A percentile compares a stretch with the other conserved stretches of the same genome.
Conservation (phyloP, 768 basidiomycete species). For the Agaricus subrufescens region DNA sequence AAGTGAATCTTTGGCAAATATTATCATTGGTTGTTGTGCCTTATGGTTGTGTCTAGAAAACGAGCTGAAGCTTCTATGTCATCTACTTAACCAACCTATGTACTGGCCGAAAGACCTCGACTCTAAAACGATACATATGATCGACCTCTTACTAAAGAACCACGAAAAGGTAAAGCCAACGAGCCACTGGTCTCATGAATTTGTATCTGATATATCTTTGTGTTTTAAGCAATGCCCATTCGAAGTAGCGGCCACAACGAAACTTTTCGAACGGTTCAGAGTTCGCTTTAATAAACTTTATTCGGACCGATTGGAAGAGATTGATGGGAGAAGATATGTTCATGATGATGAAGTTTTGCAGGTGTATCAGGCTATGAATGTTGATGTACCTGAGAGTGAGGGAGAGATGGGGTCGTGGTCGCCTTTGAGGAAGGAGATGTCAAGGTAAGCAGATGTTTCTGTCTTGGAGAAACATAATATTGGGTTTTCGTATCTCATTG, state of each 20-base stretch:
- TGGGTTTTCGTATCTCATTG: background rate
- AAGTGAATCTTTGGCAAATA: conserved; percentile 1
- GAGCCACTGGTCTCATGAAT: background rate
- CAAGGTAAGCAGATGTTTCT: background rate
- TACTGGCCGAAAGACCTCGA: conserved; percentile 39
- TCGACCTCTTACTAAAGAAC: conserved; percentile 45
- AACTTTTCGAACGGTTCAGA: conserved; percentile 53
- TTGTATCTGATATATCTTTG: background rate
- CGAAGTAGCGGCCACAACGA: conserved; percentile 46
- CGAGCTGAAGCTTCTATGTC: conserved; percentile 58
- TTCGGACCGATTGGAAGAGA: conserved; percentile 32
- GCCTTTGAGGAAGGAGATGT: background rate
- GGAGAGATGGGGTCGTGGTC: conserved; percentile 9
- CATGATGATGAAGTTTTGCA: conserved; percentile 29
- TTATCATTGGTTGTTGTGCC: background rate
- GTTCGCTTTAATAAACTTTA: conserved; percentile 39
- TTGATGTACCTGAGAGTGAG: conserved; percentile 11
- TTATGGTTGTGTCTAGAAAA: conserved; percentile 34
- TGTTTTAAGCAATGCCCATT: conserved; percentile 51
- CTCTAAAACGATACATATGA: conserved; percentile 34
- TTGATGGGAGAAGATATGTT: conserved; percentile 28
- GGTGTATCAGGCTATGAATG: conserved; percentile 12
- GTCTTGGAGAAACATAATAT: too few species aligned
- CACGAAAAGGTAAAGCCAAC: conserved; percentile 39
- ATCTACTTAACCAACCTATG: conserved; percentile 53